Conservation (phyloP, 352 stramenopile genomes). For the Phytophthora litchii region DNA sequence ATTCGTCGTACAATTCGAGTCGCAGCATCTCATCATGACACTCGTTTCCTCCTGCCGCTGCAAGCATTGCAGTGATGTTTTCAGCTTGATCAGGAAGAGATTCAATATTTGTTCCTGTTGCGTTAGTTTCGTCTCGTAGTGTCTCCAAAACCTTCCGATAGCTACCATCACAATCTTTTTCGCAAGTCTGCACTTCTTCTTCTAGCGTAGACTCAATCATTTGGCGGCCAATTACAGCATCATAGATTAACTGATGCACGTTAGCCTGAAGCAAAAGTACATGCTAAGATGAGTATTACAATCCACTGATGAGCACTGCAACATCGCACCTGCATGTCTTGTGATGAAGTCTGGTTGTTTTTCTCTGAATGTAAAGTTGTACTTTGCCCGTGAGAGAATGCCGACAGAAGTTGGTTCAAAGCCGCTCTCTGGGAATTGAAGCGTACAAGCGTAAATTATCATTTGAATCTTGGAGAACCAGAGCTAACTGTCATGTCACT, state of each 20-base stretch:
- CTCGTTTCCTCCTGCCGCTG: conserved; percentile 20
- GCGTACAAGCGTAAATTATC: not conserved
- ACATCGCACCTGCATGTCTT: conserved; percentile 28
- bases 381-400: conserved; percentile 17
- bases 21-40: conserved; percentile 52
- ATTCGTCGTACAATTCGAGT: conserved; percentile 48
- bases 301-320: too few species aligned
- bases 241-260: conserved; percentile 62
- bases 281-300: conserved; percentile 5
- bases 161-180: conserved; percentile 41
- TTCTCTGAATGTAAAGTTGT: not conserved
- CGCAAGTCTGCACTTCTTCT: conserved; percentile 49
- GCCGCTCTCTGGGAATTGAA: conserved; percentile 35
- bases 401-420: conserved; percentile 57
- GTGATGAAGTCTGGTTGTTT: conserved; percentile 31
- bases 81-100: conserved; percentile 22
- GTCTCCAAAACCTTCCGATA: conserved; percentile 41
- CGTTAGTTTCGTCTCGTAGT: conserved; percentile 20
- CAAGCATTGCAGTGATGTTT: conserved; percentile 22
- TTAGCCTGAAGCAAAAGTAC: conserved; percentile 23
- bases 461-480: not conserved
- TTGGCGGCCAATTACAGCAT: conserved; percentile 73
- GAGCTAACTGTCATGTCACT: not conserved
- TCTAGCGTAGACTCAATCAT: conserved; percentile 66
- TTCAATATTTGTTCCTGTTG: conserved; percentile 16